phyloP scores from a whole-genome alignment of 2,329 filamentous ascomycete species.

The Claviceps citrina region DNA sequence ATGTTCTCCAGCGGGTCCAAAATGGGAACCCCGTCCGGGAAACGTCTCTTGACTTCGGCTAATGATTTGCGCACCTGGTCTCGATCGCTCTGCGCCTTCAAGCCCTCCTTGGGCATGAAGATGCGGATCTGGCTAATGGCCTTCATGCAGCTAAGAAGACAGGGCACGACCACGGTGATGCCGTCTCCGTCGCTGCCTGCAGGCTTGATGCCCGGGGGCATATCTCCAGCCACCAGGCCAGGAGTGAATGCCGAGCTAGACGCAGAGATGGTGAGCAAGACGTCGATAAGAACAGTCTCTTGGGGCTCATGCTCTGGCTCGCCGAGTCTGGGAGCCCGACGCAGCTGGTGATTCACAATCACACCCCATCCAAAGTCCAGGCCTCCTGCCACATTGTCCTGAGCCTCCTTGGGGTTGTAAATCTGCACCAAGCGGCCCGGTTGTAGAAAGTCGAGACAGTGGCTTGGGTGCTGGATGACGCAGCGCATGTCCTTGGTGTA shows the following conservation, averaged over 20 bases:
- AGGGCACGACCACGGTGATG: slow-evolving; percentile 43
- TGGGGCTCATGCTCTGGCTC: slow-evolving; percentile 57
- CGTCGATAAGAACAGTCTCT: slow-evolving; percentile 68
- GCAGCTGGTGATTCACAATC: slow-evolving; percentile 56
- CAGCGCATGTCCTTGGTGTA: slow-evolving; percentile 81
- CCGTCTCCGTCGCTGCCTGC: slow-evolving; percentile 15
- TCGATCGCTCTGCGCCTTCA: slow-evolving; percentile 50
- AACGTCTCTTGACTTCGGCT: slow-evolving; percentile 67
- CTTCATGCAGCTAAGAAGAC: slow-evolving; percentile 72
- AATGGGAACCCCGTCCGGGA: slow-evolving; percentile 79
- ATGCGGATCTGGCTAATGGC: slow-evolving; percentile 72
- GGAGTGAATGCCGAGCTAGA: slow-evolving; percentile 31
- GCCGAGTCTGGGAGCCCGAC: slow-evolving; percentile 50
- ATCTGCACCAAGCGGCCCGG: slow-evolving; percentile 77
- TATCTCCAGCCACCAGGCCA: slow-evolving; percentile 24
- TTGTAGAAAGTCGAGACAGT: slow-evolving; percentile 73
- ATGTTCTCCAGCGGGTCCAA: slow-evolving; percentile 94
- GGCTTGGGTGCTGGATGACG: slow-evolving; percentile 81
- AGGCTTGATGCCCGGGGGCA: slow-evolving; percentile 44
- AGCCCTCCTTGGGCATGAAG: slow-evolving; percentile 59
- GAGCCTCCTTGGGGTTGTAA: slow-evolving; percentile 47
- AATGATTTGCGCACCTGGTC: slow-evolving; percentile 54
- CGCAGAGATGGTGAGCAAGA: slow-evolving; percentile 49
- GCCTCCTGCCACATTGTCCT: slow-evolving; percentile 20
- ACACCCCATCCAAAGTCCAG: slow-evolving; percentile 88